Evolutionary conservation across 2,329 filamentous ascomycete species (phyloP), one percentile per base, ranked within the genome.

Genomic region (Paecilomyces sp.): DNA sequence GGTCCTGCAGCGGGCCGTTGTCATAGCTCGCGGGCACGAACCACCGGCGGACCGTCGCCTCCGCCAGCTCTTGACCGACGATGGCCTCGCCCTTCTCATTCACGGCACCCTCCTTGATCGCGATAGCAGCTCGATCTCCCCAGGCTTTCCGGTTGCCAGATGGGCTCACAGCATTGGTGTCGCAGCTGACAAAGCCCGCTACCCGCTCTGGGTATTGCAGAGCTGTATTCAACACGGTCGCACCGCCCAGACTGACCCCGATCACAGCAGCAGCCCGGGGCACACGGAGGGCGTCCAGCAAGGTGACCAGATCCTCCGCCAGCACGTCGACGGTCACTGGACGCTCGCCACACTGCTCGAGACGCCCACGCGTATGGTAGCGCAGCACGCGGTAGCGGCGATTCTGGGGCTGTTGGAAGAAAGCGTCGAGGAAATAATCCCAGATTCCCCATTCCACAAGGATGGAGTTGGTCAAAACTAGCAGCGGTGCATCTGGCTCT

Each of bases 221-320:
- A 0, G 88, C 88, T 57, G 89, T 86, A 70, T 88, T 87, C 56
- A 94, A 82, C 0, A 87, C 81, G 1, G 91, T 94, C 1, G 88
- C 90, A 57, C 91, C 91, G 63, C 91, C 91, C 71, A 94, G 85
- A 36, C 87, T 90, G 3, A 95, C 91, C 22, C 91, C 91, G 22
- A 94, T 78, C 0, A 93, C 77, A 0, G 83, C 80, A 34, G 88
- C 83, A 0, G 89, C 84, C 67, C 83, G 83, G 9, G 82, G 79
- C 51, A 92, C 86, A 55, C 89, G 84, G 31, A 95, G 80, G 0
- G 87, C 85, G 57, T 87, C 80, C 2, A 95, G 83, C 0, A 96
- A 72, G 0, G 79, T 73, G 41, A 81, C 78, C 24, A 94, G 78
- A 68, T 95, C 91, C 7, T 83, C 80, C 3, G 60, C 36, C 13